Base-by-base conservation (phyloP, 2,329 filamentous ascomycete species). In the Apiospora sp. region DNA sequence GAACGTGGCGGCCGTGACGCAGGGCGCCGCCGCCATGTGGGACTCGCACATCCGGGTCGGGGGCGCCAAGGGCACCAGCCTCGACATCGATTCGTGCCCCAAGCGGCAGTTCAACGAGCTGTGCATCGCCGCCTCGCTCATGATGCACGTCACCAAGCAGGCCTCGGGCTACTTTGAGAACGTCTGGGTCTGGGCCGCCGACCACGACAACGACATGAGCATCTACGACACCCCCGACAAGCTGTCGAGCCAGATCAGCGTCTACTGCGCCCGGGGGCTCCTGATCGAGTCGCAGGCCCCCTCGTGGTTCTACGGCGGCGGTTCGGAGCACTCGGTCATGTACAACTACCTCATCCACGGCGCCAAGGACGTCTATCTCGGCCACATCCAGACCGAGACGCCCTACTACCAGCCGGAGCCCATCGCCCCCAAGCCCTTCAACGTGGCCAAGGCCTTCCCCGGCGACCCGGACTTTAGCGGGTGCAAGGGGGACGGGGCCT, bases 1-100 rank as follows among this genome's bases (percentile, higher is more conserved):
- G 92, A 94, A 94, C 79, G 83, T 94, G 48, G 85, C 85, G 22
- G 87, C 85, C n/a, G 77, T 81, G 75, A 81, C 72, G 71, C 86
- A 87, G 75, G 91, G 90, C 49, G 16, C 77, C 0, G 77, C 76
- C 3, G 77, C 71, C 4, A 43, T 94, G 84, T 94, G 92, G 92
- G 93, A 95, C 78, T 88, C 90, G 16, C 93, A 96, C 82, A 87
- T 93, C 80, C 91, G 93, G 76, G 87, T 95, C 72, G 93, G 92
- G 75, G 93, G 93, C 22, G 89, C 88, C 34, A 87, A 87, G 2
- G 92, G 92, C 48, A 92, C 92, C n/a, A 82, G 90, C 70, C 86
- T 94, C 12, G 89, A 91, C 78, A 87, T 87, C 37, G 85, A 88
- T 77, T 88, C 84, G 30, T 94, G 92, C 72, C 88, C 89, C 8